Evolutionary conservation across 148 eudicot genomes (phyloP).

Genomic region (Camellia japonica): DNA sequence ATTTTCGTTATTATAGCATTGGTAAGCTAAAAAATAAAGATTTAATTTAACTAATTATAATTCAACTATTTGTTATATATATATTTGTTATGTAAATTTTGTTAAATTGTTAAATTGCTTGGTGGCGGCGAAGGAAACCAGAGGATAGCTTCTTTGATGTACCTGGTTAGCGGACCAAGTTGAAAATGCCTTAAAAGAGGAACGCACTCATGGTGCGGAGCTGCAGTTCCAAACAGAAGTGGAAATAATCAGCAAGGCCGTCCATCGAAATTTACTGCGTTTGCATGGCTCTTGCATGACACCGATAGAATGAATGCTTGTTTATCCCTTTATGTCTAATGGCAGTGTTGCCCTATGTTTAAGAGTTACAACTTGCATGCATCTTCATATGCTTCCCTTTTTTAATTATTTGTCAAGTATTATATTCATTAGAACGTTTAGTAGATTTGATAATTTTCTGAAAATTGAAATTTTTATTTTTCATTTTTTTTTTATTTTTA

Average conservation of each 20-base stretch:
- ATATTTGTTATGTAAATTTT: too few relatives aligned
- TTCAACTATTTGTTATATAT: too few relatives aligned
- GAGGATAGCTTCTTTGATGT: conserved; percentile 76
- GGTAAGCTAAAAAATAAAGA: too few relatives aligned
- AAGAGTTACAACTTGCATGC: conserved; percentile 45
- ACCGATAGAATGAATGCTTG: conserved; percentile 76
- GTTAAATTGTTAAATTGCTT: conserved; percentile 30
- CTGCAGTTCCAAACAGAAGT: conserved; percentile 85
- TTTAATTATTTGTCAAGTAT: neutral
- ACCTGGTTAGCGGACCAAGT: conserved; percentile 56
- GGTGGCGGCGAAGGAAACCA: conserved; percentile 68
- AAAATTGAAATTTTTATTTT: too few relatives aligned
- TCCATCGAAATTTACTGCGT: conserved; percentile 77
- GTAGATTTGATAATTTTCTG: neutral
- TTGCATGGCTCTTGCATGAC: conserved; percentile 84
- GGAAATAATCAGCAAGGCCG: conserved; percentile 87
- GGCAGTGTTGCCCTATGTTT: conserved; percentile 88
- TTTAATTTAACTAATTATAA: too few relatives aligned
- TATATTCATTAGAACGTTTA: neutral
- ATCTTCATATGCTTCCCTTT: neutral
- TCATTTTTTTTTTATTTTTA: too few relatives aligned
- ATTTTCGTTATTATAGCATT: too few relatives aligned
- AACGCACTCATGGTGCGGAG: conserved; percentile 24
- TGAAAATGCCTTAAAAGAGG: neutral
- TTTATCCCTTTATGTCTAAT: conserved; percentile 75